A percentile compares a stretch with the other conserved stretches of the same genome.
Evolutionary conservation across 257 asterid genomes (phyloP).

Genomic region (Anisodus acutangulus): DNA sequence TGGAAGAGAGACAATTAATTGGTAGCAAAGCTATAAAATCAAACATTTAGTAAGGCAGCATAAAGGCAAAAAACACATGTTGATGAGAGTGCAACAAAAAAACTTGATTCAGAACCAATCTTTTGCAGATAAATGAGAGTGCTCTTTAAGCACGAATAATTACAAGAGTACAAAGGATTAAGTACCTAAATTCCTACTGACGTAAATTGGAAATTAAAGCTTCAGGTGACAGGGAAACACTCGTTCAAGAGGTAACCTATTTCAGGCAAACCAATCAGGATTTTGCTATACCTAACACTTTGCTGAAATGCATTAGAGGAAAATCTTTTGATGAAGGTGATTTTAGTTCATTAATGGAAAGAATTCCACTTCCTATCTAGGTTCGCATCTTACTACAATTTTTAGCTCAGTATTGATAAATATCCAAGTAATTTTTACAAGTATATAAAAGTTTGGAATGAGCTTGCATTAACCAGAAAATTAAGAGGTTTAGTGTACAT

Average conservation of each 20-base stretch:
- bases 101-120: neutral
- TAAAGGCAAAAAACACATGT: neutral
- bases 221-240: neutral
- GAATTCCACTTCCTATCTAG: neutral
- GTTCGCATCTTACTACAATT: neutral
- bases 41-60: slow-evolving; percentile 5
- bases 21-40: slow-evolving; percentile 16
- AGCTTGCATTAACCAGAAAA: slow-evolving; percentile 11
- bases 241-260: neutral
- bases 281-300: neutral
- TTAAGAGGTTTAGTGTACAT: slow-evolving; percentile 17
- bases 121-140: neutral
- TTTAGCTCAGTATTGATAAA: neutral
- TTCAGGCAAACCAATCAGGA: neutral
- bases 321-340: neutral
- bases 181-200: neutral
- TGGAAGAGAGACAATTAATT: slow-evolving; percentile 22
- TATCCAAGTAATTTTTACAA: slow-evolving; percentile 1
- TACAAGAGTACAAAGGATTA: neutral
- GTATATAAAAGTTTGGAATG: neutral
- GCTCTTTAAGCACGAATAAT: neutral
- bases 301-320: neutral
- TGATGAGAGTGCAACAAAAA: neutral
- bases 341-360: neutral
- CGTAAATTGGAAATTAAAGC: slow-evolving; percentile 3